Evolutionary conservation across 208 protist genomes (phyloP), one percentile per base, ranked within the genome.

Genomic region (Zelonia costaricensis): DNA sequence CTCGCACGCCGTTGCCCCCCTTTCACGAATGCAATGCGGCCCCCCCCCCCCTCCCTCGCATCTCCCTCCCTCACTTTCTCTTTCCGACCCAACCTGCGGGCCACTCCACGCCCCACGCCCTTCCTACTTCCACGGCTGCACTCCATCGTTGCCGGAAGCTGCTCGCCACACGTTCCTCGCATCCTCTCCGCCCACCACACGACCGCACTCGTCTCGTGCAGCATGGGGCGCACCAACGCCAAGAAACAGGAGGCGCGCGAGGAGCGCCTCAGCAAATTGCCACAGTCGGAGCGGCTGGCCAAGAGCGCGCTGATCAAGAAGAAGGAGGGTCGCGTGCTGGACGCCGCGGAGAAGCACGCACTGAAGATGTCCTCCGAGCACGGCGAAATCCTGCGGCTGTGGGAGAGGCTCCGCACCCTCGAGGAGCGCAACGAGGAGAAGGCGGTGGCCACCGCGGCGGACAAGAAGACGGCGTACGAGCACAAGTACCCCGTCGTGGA

Each of bases 291-390:
- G 59, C 61, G 91, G 18, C 70, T 96, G 0, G 52, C 52, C 2
- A 96, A 93, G 69, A 88, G 58, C 33, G 91, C 91, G 0, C 47
- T 90, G 31, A 92, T 96, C 63, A 96, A 96, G 72, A 96, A 94
- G 71, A 89, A 85, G 52, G 87, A 93, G 44, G 84, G 82, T 23
- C 79, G 91, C 25, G 82, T 96, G 20, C 74, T 96, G n/a, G 80
- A 91, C 51, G 74, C 91, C 0, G 27, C 78, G 7, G 91, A 96
- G 62, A 96, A 96, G 72, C 91, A 94, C 42, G 87, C 87, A 7
- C 70, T 96, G 27, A 93, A 93, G 69, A 96, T 96, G 91, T 77
- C 71, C 2, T 92, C 87, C 10, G 84, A 90, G 55, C 86, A 93
- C 42, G 91, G 91, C 36, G 91, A 93, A 53, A 90, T 96, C 33